Percentiles rank a stretch among this genome's conserved stretches.
phyloP scores from a whole-genome alignment of 2,329 filamentous ascomycete genomes.

The Ceratocystis alfenasii region DNA sequence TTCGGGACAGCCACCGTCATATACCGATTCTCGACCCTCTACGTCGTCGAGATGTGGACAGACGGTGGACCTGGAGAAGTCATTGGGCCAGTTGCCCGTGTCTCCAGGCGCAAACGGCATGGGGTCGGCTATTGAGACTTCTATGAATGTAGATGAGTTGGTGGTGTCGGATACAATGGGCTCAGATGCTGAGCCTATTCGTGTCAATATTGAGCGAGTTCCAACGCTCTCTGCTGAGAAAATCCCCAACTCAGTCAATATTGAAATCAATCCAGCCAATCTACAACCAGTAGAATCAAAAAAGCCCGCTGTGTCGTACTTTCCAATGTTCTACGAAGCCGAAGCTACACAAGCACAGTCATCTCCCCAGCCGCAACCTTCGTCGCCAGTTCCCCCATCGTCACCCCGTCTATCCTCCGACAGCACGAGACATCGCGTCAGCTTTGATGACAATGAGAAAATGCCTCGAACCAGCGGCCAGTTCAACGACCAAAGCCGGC shows the following conservation, averaged over 20 bases:
- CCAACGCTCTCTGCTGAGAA: constrained; percentile 17
- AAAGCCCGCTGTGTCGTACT: constrained; percentile 8
- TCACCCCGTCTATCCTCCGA: constrained; percentile 18
- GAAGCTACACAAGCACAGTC: not conserved
- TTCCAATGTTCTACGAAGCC: constrained; percentile 16
- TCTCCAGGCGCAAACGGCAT: not conserved
- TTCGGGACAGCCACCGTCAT: constrained; percentile 45
- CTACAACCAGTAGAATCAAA: not conserved
- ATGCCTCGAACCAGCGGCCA: constrained; percentile 14
- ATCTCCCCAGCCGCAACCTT: not conserved
- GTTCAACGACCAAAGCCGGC: constrained; percentile 3
- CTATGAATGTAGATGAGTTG: not conserved
- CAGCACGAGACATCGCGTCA: constrained; percentile 10
- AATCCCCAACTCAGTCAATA: constrained; percentile 12
- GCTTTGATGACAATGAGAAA: constrained; percentile 16
- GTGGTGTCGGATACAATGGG: not conserved
- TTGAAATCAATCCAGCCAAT: constrained; percentile 3
- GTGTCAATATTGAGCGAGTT: constrained; percentile 16
- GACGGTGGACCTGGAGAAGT: not conserved
- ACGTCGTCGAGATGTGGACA: not conserved
- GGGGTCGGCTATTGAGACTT: not conserved
- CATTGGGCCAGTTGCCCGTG: not conserved
- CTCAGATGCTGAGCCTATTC: not conserved
- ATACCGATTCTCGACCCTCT: constrained; percentile 39
- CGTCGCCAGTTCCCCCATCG: not conserved